Conservation (phyloP, 2,329 filamentous ascomycete species). For the Epichloe uncinata region DNA sequence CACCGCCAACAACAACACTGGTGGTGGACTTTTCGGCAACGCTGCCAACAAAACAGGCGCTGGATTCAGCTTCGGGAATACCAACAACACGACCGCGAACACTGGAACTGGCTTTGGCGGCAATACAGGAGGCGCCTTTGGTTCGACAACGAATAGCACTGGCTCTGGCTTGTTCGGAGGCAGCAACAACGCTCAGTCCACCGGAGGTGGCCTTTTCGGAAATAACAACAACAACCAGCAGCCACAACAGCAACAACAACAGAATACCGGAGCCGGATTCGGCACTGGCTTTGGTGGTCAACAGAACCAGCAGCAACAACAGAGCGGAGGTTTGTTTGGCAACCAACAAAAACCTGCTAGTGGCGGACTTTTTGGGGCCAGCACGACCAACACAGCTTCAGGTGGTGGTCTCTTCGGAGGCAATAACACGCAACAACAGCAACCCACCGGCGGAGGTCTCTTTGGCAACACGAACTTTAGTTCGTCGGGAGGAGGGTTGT, state of each 20-base stretch:
- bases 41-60: slow-evolving; percentile 22
- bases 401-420: slow-evolving; percentile 31
- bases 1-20: slow-evolving; percentile 14
- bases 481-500: slow-evolving; percentile 22
- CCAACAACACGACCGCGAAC: slow-evolving; percentile 15
- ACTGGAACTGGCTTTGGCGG: slow-evolving; percentile 13
- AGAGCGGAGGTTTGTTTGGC: slow-evolving; percentile 31
- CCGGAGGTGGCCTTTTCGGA: slow-evolving; percentile 34
- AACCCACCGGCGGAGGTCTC: slow-evolving; percentile 18
- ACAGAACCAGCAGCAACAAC: slow-evolving; percentile 16
- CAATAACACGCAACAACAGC: slow-evolving; percentile 29
- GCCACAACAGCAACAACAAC: slow-evolving; percentile 17
- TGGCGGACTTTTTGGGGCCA: slow-evolving; percentile 24
- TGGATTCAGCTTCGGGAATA: slow-evolving; percentile 31
- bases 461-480: slow-evolving; percentile 19
- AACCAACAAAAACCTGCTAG: slow-evolving; percentile 26
- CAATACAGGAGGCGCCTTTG: slow-evolving; percentile 21
- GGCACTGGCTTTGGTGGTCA: slow-evolving; percentile 24
- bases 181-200: slow-evolving; percentile 17
- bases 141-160: slow-evolving; percentile 13
- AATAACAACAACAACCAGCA: slow-evolving; percentile 17
- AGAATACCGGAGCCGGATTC: slow-evolving; percentile 13
- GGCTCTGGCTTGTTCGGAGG: slow-evolving; percentile 28
- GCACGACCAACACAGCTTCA: slow-evolving; percentile 16
- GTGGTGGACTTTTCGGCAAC: slow-evolving; percentile 30